Percentiles rank a stretch among this genome's conserved stretches.
These are phyloP conservation scores for Rhodocollybia butyracea DNA, from an alignment of 768 basidiomycete species.

Conservation along the genomic window DNA sequence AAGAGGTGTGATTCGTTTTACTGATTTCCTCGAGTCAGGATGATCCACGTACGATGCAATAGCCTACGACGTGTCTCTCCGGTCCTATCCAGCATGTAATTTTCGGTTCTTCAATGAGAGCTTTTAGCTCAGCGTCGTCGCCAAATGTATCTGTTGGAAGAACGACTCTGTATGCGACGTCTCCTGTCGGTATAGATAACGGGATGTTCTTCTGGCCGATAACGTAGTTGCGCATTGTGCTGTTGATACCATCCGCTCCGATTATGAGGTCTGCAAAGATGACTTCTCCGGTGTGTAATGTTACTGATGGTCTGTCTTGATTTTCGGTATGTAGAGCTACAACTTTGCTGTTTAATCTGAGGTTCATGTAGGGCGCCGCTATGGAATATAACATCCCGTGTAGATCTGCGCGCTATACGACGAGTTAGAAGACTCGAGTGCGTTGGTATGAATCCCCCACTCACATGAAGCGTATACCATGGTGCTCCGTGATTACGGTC, in stretches of 20 bases:
- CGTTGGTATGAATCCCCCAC: not conserved
- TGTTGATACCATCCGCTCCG: constrained; percentile 51
- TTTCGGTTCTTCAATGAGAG: constrained; percentile 14
- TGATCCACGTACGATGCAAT: constrained; percentile 12
- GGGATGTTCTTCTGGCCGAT: constrained; percentile 38
- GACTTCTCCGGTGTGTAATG: constrained; percentile 31
- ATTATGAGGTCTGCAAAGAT: constrained; percentile 30
- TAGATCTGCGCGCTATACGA: constrained; percentile 38
- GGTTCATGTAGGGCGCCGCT: constrained; percentile 20
- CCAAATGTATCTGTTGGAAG: constrained; percentile 15
- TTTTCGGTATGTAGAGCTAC: constrained; percentile 13
- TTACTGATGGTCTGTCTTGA: constrained; percentile 24
- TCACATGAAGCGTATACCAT: constrained; percentile 36
- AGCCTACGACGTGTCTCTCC: constrained; percentile 18
- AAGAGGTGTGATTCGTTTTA: too few species aligned
- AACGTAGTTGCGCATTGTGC: constrained; percentile 35
- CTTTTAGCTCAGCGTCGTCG: constrained; percentile 14
- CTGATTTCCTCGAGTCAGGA: not conserved
- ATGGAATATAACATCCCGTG: constrained; percentile 26
- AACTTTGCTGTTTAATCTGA: constrained; percentile 26
- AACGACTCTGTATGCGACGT: constrained; percentile 25
- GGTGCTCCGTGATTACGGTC: constrained; percentile 26
- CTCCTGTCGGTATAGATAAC: constrained; percentile 23
- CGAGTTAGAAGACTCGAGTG: constrained; percentile 18
- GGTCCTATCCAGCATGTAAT: constrained; percentile 21